Percentiles rank a stretch among this genome's conserved stretches.
phyloP scores from a whole-genome alignment of 768 basidiomycete genomes.

The Lentinula lateritia region DNA sequence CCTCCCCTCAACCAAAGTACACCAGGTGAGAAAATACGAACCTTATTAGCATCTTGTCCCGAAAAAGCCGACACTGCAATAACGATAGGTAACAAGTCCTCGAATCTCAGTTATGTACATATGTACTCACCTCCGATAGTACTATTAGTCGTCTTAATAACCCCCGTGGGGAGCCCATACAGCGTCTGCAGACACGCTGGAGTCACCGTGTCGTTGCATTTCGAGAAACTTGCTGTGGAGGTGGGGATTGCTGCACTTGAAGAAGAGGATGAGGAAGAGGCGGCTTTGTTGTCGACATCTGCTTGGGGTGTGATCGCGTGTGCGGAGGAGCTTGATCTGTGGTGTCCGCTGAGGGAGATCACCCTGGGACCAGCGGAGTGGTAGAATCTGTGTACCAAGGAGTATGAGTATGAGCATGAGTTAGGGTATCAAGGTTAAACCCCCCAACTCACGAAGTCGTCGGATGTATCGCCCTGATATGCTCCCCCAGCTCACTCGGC shows the following conservation, averaged over 20 bases:
- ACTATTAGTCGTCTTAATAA: constrained; percentile 13
- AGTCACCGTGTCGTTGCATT: constrained; percentile 15
- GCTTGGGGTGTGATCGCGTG: background rate
- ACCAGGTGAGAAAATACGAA: background rate
- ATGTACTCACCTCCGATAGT: constrained; percentile 9
- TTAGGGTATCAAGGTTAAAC: background rate
- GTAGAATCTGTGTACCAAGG: constrained; percentile 4
- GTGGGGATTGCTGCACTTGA: background rate
- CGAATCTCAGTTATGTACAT: no score
- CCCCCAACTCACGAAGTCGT: constrained; percentile 15
- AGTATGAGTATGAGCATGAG: background rate
- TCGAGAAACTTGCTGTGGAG: background rate
- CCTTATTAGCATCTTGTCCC: constrained; percentile 14
- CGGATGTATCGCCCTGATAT: constrained; percentile 21
- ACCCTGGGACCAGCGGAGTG: background rate
- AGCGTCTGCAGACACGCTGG: constrained; percentile 21
- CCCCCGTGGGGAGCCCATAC: constrained; percentile 20
- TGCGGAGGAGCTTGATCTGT: constrained; percentile 10
- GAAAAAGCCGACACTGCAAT: constrained; percentile 19
- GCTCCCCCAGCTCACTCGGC: constrained; percentile 15
- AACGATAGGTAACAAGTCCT: no score
- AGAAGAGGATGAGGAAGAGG: background rate
- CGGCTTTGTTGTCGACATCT: background rate
- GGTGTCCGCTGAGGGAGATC: constrained; percentile 1
- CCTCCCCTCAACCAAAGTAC: no score